A percentile compares a stretch with the other conserved stretches of the same genome.
Evolutionary conservation across 2,329 filamentous ascomycete genomes (phyloP).

Genomic region (Zasmidium citrigriseum): DNA sequence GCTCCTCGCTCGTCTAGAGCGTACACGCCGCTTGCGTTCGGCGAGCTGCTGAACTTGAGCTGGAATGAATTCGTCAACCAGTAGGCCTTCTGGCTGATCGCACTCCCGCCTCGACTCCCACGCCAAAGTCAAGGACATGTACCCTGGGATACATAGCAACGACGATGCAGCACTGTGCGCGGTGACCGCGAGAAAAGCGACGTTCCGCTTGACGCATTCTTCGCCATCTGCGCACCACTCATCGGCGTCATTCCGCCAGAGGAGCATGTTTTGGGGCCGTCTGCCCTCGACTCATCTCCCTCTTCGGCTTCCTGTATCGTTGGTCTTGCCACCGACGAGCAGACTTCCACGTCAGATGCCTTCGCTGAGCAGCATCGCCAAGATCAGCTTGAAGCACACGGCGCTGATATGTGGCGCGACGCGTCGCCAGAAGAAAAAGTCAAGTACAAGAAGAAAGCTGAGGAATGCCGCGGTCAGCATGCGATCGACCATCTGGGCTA

Average conservation of each 20-base stretch:
- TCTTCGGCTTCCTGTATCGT: not conserved
- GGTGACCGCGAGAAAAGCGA: conserved; percentile 51
- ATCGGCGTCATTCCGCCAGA: not conserved
- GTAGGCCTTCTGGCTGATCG: not conserved
- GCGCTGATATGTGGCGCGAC: not conserved
- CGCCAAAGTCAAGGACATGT: not conserved
- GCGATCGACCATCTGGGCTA: conserved; percentile 17
- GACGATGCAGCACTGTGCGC: conserved; percentile 52
- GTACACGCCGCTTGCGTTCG: not conserved
- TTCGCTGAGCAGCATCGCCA: conserved; percentile 8
- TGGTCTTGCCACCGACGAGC: not conserved
- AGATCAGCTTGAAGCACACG: conserved; percentile 1
- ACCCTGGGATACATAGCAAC: not conserved
- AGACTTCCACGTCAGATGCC: not conserved
- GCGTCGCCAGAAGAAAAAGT: conserved; percentile 2
- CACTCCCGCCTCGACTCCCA: not conserved
- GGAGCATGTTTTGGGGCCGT: too few species aligned
- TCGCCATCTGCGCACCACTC: conserved; percentile 46
- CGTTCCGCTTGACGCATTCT: conserved; percentile 51
- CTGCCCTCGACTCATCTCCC: too few species aligned
- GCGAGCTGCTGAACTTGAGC: not conserved
- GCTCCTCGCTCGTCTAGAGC: conserved; percentile 10
- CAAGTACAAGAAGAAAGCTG: conserved; percentile 9
- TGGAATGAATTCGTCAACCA: not conserved
- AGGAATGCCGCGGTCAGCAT: conserved; percentile 4